A percentile compares a stretch with the other conserved stretches of the same genome.
Conservation (phyloP, 2,329 filamentous ascomycete genomes). For the Ophiocordyceps sinensis region DNA sequence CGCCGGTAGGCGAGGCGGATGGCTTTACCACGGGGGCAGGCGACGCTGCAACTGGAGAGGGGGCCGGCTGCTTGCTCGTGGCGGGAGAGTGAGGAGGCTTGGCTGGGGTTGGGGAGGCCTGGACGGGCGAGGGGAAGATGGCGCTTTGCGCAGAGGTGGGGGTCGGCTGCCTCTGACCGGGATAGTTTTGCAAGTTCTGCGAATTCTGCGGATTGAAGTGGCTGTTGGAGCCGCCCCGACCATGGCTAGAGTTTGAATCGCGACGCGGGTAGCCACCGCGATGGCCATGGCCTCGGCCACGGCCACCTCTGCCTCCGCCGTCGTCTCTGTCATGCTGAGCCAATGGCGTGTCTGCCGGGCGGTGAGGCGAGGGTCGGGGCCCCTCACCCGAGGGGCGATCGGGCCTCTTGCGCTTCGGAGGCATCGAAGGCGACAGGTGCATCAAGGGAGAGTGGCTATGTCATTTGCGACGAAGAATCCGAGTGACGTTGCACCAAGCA, state of each 20-base stretch:
- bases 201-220: constrained; percentile 3
- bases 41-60: neutral
- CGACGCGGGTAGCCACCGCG: constrained; percentile 34
- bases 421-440: constrained; percentile 25
- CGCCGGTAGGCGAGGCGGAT: constrained; percentile 4
- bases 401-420: constrained; percentile 45
- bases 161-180: constrained; percentile 1
- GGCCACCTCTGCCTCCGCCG: constrained; percentile 25
- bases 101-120: constrained; percentile 4
- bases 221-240: constrained; percentile 12
- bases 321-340: constrained; percentile 45
- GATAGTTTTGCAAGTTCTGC: neutral
- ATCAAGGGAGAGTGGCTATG: constrained; percentile 10
- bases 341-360: constrained; percentile 39
- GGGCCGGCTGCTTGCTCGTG: constrained; percentile 7
- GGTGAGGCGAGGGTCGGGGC: constrained; percentile 45
- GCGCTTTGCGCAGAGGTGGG: constrained; percentile 5
- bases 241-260: constrained; percentile 29
- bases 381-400: constrained; percentile 34
- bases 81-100: constrained; percentile 9
- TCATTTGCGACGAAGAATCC: constrained; percentile 15
- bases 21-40: constrained; percentile 4
- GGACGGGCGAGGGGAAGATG: constrained; percentile 1
- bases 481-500: neutral
- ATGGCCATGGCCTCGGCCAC: constrained; percentile 28